phyloP scores from a whole-genome alignment of 2,329 filamentous ascomycete species.

The Penicillium aurantiogriseum region DNA sequence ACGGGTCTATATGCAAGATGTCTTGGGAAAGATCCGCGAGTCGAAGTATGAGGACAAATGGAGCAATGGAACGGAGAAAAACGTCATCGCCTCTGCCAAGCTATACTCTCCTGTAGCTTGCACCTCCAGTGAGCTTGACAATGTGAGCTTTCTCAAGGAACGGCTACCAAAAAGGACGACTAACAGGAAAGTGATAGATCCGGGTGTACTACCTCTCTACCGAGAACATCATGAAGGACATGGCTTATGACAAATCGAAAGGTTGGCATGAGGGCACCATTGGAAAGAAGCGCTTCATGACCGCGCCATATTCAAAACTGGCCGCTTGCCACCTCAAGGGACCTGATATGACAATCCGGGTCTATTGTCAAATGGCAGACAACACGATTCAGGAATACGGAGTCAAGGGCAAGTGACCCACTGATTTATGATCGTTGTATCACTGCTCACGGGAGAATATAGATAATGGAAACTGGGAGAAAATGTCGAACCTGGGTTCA shows the following conservation, averaged over 20 bases:
- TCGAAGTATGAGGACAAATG: neutral
- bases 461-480: slow-evolving; percentile 2
- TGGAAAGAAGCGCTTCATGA: neutral
- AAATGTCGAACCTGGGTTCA: slow-evolving; percentile 7
- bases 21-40: neutral
- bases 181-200: neutral
- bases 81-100: neutral
- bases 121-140: neutral
- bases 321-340: neutral
- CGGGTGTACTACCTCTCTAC: neutral
- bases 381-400: neutral
- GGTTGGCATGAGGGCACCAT: neutral
- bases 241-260: neutral
- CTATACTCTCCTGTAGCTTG: neutral
- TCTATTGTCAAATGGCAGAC: neutral
- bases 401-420: neutral
- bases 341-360: neutral
- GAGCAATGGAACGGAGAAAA: neutral
- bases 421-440: neutral
- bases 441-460: neutral
- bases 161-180: neutral
- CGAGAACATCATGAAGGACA: neutral
- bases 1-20: neutral
- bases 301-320: neutral
- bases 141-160: neutral